Evolutionary conservation across 345 rosid species (phyloP), one percentile per base, ranked within the genome.

Genomic region (sweet orange (Citrus sinensis)): DNA sequence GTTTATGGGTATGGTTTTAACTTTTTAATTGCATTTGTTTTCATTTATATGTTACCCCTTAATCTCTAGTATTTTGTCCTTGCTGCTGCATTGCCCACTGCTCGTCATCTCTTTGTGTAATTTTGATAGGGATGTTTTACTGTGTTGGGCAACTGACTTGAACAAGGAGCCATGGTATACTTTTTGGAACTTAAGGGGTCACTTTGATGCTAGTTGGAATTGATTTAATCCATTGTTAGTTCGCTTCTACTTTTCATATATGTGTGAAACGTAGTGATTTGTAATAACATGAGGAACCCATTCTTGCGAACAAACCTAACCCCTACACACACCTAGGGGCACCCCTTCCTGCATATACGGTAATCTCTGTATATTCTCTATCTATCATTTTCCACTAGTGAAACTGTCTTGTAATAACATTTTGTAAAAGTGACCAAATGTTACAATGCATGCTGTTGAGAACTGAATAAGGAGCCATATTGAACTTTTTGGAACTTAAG

Each of bases 1-100:
- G 98, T 96, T 76, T 96, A 92, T 81, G 99, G 99, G 99, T 94
- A 90, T 78, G 84, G 9, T 20, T 7, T 74, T 42, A 30, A 63
- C 71, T 67, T 74, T 27, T 70, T 34, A 34, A 19, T 34, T 76
- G 14, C 24, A 34, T n/a, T 42, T 4, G 9, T n/a, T 37, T 54
- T 35, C 30, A 56, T 54, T 58, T 6, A 14, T 42, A 42, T 61
- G 3, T 40, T 7, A 16, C 67, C n/a, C 10, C 30, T 74, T 42
- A 16, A 6, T 40, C 69, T 58, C 46, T 40, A 37, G 39, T 37
- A 17, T 17, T 8, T 42, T n/a, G 14, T 58, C 51, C 59, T 10
- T 14, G 37, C 2, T 51, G 24, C 61, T 49, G 40, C 59, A 30
- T 51, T 49, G 37, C 24, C 22, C 4, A 6, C 29, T 46, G 74